phyloP scores from a whole-genome alignment of 345 rosid species.

The Orychophragmus violaceus region DNA sequence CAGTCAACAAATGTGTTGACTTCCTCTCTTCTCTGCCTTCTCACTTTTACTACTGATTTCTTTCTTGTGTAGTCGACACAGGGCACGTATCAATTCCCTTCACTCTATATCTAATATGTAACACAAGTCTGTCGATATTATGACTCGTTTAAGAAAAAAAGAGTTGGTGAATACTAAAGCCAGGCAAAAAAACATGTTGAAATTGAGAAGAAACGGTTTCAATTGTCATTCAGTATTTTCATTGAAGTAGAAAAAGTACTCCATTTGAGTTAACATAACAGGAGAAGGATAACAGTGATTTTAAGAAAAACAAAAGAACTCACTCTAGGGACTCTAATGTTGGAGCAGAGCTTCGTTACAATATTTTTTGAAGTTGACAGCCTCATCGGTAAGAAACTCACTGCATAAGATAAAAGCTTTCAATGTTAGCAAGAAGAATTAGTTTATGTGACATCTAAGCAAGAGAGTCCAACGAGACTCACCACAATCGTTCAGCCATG shows the following conservation, averaged over 20 bases:
- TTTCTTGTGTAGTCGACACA: too few species aligned
- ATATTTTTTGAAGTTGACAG: slow-evolving; percentile 64
- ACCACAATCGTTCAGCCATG: slow-evolving; percentile 82
- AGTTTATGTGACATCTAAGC: neutral
- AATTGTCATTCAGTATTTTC: neutral
- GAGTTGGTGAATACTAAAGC: neutral
- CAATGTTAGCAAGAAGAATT: neutral
- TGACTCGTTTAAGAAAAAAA: neutral
- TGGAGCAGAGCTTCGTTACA: slow-evolving; percentile 69
- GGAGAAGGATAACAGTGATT: neutral
- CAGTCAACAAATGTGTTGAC: too few species aligned
- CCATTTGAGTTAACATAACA: neutral
- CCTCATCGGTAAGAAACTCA: slow-evolving; percentile 66
- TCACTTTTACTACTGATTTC: too few species aligned
- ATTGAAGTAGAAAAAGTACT: neutral
- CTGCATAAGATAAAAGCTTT: slow-evolving; percentile 30
- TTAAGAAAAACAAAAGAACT: neutral
- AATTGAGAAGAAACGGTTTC: neutral
- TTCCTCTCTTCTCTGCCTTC: too few species aligned
- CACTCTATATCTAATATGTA: neutral
- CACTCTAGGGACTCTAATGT: slow-evolving; percentile 28
- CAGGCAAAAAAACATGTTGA: neutral
- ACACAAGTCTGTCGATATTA: neutral
- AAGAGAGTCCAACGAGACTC: slow-evolving; percentile 19
- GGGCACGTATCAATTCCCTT: too few species aligned